Evolutionary conservation across 2,329 filamentous ascomycete species (phyloP), one percentile per base, ranked within the genome.

Genomic region (Monilinia aucupariae): DNA sequence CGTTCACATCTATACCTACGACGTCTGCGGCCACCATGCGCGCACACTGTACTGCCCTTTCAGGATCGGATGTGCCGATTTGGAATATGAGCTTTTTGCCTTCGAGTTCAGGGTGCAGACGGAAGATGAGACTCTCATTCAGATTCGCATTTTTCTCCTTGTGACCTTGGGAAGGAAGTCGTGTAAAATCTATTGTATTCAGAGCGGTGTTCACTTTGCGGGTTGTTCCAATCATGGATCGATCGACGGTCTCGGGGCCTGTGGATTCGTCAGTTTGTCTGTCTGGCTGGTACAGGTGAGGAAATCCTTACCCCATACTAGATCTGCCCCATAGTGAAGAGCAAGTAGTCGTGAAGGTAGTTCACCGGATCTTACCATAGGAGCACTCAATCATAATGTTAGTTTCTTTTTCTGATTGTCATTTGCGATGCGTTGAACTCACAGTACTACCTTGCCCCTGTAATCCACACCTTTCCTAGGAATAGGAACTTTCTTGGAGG

Each of bases 301-400:
- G 17, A 39, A 27, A 27, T 17, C 78, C 81, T 69, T 75, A 90
- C 88, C 93, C 93, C 94, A 99, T 68, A 99, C 94, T 20, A 99
- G 81, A 76, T 99, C 94, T 59, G 94, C 94, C 68, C 94, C 94
- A 75, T 99, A 97, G 73, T 96, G 90, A 66, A 99, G 84, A 39
- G 94, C 91, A 50, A 96, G 78, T 32, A 99, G 82, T 64, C 94
- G 87, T 47, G 91, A 94, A 3, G 94, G 93, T 65, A 97, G 80
- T 79, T 99, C 94, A 73, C 94, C 94, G n/a, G 91, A 96, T 69
- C 94, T 89, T 64, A 97, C 93, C 94, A 99, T 99, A 48, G 94
- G 94, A 66, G 94, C 94, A 67, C 60, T 62, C 13, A 12, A 32
- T 32, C 27, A 34, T 13, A 25, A 41, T n/a, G 20, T 62, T 39